Evolutionary conservation across 2,329 filamentous ascomycete species (phyloP).

Genomic region (Xylariaceae sp.): DNA sequence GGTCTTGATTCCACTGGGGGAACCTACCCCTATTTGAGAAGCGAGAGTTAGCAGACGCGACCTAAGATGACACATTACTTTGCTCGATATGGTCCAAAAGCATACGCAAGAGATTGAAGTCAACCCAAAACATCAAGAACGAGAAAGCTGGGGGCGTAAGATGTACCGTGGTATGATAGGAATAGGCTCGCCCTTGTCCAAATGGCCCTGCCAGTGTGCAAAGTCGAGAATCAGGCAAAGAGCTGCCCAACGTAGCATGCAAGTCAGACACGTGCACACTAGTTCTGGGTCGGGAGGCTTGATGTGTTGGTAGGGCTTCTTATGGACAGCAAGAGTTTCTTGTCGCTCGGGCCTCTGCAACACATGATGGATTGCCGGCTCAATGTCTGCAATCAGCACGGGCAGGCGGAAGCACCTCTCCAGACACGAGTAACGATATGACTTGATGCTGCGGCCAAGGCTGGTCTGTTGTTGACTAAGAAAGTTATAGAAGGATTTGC

Average conservation of each 20-base stretch:
- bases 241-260: constrained; percentile 55
- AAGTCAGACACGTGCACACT: constrained; percentile 58
- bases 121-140: too few species aligned
- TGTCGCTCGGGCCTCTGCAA: constrained; percentile 40
- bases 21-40: constrained; percentile 31
- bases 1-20: constrained; percentile 48
- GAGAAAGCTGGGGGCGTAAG: too few species aligned
- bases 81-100: too few species aligned
- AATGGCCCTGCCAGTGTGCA: constrained; percentile 51
- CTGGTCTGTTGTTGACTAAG: constrained; percentile 41
- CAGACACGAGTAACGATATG: constrained; percentile 48
- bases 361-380: constrained; percentile 18
- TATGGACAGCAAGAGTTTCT: constrained; percentile 43
- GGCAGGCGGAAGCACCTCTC: constrained; percentile 51
- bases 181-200: constrained; percentile 51
- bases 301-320: constrained; percentile 52
- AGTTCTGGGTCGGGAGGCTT: constrained; percentile 41
- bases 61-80: too few species aligned
- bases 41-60: too few species aligned
- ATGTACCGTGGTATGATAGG: constrained; percentile 43
- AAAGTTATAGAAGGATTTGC: constrained; percentile 40
- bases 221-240: constrained; percentile 55
- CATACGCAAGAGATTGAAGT: too few species aligned
- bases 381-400: constrained; percentile 38
- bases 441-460: constrained; percentile 44